Percentiles rank a stretch among this genome's conserved stretches.
Conservation (phyloP, 2,329 filamentous ascomycete genomes). For the Monosporascus ibericus region DNA sequence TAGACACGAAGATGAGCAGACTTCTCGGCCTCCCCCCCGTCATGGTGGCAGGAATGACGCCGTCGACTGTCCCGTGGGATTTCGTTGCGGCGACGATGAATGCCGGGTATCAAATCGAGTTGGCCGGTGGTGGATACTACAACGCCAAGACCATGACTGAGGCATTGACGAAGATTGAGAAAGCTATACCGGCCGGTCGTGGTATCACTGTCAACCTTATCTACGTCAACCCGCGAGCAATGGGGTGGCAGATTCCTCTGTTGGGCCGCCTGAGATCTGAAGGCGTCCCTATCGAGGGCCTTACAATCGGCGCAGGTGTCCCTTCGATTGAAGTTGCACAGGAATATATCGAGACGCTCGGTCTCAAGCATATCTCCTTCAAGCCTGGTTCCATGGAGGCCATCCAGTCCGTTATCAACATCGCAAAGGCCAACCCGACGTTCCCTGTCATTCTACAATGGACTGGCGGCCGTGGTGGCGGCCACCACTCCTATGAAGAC, state of each 20-base stretch:
- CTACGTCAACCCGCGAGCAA: slow-evolving; percentile 82
- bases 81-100: slow-evolving; percentile 92
- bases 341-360: slow-evolving; percentile 88
- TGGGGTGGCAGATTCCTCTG: slow-evolving; percentile 88
- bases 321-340: slow-evolving; percentile 89
- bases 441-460: slow-evolving; percentile 94
- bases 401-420: slow-evolving; percentile 85
- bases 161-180: slow-evolving; percentile 78
- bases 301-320: slow-evolving; percentile 89
- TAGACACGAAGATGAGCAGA: slow-evolving; percentile 94
- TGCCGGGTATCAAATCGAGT: slow-evolving; percentile 88
- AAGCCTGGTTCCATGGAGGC: slow-evolving; percentile 87
- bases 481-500: slow-evolving; percentile 91
- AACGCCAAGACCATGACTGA: slow-evolving; percentile 75
- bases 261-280: slow-evolving; percentile 74
- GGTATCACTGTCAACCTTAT: slow-evolving; percentile 89
- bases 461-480: slow-evolving; percentile 90
- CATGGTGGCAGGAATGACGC: slow-evolving; percentile 93
- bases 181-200: slow-evolving; percentile 73
- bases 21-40: slow-evolving; percentile 79
- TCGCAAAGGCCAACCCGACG: slow-evolving; percentile 85
- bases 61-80: slow-evolving; percentile 81
- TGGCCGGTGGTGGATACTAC: slow-evolving; percentile 87
- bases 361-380: slow-evolving; percentile 88
- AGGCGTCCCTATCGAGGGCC: slow-evolving; percentile 83